Evolutionary conservation across 371 early-diverging fungal genomes (phyloP).

Genomic region (Gilbertella persicaria): DNA sequence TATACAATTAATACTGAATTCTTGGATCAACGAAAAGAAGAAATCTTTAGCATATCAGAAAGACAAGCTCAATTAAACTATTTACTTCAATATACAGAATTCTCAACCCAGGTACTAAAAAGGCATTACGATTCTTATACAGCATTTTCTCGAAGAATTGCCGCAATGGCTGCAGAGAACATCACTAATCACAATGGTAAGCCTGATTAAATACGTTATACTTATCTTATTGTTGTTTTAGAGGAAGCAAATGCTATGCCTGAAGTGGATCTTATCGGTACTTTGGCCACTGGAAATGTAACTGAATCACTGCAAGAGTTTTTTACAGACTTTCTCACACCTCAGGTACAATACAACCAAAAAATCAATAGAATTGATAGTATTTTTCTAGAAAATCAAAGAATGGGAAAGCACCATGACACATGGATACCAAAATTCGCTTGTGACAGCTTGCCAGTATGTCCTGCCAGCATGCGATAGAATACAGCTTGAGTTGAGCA

Average conservation of each 20-base stretch:
- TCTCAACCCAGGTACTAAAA: slow-evolving; percentile 6
- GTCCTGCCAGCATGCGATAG: slow-evolving; percentile 21
- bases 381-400: slow-evolving; percentile 16
- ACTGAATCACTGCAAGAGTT: slow-evolving; percentile 9
- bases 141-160: slow-evolving; percentile 1
- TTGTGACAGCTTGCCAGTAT: slow-evolving; percentile 12
- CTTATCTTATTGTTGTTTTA: not conserved
- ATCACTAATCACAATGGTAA: slow-evolving; percentile 17
- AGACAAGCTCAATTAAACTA: slow-evolving; percentile 23
- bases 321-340: slow-evolving; percentile 17
- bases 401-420: slow-evolving; percentile 14
- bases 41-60: slow-evolving; percentile 20
- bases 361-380: not conserved
- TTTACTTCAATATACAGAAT: slow-evolving; percentile 13
- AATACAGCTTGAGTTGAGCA: slow-evolving; percentile 18
- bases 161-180: not conserved
- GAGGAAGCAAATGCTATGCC: slow-evolving; percentile 19
- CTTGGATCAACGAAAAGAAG: slow-evolving; percentile 12
- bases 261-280: slow-evolving; percentile 20
- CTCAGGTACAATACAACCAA: slow-evolving; percentile 13
- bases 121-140: slow-evolving; percentile 16
- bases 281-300: slow-evolving; percentile 20
- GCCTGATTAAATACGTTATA: not conserved
- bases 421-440: slow-evolving; percentile 10
- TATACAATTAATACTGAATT: slow-evolving; percentile 13